These are phyloP conservation scores for Tuber microsphaerosporum DNA, from an alignment of 495 filamentous ascomycete genomes.

Conservation along the genomic window DNA sequence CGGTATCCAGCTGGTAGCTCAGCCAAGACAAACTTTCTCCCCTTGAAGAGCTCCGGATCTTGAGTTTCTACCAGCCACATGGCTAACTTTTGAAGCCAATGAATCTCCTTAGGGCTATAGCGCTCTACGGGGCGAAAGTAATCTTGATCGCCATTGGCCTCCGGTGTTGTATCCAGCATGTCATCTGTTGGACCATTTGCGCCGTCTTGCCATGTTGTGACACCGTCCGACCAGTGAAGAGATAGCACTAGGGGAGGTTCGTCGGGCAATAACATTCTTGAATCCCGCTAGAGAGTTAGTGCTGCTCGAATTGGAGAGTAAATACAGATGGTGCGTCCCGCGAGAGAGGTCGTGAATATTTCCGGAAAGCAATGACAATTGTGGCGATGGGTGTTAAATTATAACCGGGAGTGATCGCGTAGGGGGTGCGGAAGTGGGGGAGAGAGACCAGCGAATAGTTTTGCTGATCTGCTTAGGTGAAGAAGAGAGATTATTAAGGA, in stretches of 20 bases:
- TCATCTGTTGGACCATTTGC: slow-evolving; percentile 38
- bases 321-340: not conserved
- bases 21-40: slow-evolving; percentile 48
- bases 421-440: not conserved
- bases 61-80: slow-evolving; percentile 29
- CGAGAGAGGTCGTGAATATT: not conserved
- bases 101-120: slow-evolving; percentile 32
- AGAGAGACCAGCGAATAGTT: not conserved
- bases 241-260: slow-evolving; percentile 10
- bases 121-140: slow-evolving; percentile 33
- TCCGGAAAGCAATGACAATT: not conserved
- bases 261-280: not conserved
- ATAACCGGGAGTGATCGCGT: not conserved
- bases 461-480: not conserved
- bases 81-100: slow-evolving; percentile 36
- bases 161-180: slow-evolving; percentile 35
- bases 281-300: not conserved
- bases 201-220: slow-evolving; percentile 38
- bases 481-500: not conserved
- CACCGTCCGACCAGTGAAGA: slow-evolving; percentile 37
- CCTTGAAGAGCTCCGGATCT: slow-evolving; percentile 40
- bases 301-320: not conserved
- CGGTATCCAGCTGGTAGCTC: slow-evolving; percentile 54
- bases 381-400: not conserved
- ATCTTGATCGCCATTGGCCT: slow-evolving; percentile 36